Evolutionary conservation across 768 basidiomycete species (phyloP), one percentile per base, ranked within the genome.

Genomic region (Pleurotus eryngii): DNA sequence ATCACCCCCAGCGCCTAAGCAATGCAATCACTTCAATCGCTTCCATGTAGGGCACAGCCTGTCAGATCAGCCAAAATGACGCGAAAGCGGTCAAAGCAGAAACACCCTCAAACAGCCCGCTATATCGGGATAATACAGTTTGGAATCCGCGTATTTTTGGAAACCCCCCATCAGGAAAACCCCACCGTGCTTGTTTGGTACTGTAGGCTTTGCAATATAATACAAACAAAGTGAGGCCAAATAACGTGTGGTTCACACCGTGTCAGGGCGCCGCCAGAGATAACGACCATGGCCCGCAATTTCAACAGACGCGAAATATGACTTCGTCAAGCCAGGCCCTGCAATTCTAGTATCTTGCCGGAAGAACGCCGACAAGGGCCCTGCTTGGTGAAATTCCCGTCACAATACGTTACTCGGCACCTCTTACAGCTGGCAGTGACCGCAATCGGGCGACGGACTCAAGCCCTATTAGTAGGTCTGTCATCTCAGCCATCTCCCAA

Each of bases 341-440:
- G 12, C n/a, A 18, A 47, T n/a, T 22, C 15, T 2, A 47, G 4
- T 47, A 30, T 18, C 24, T 17, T 9, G 6, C 6, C 3, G 12
- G 18, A 2, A 9, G 35, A 24, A 20, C 46, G 15, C 35, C 24
- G 39, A 15, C 60, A 62, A 18, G n/a, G 54, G 15, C 62, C 59
- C 2, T 63, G 59, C 49, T 63, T 64, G n/a, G 65, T 63, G 24
- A 27, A 56, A 35, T 59, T 14, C 5, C 55, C 61, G 2, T 65
- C 4, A 30, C 27, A 30, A 30, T 30, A 2, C 8, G 4, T 30
- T 30, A 5, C 27, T 5, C 27, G 27, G 64, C 35, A 39, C 22
- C 9, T 46, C 63, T 6, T 62, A 60, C 0, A 45, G 66, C 8
- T 67, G 63, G 65, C 63, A 57, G 56, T 67, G 65, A 62, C 59